phyloP scores from a whole-genome alignment of 2,329 filamentous ascomycete species.

The Diatrype stigma region DNA sequence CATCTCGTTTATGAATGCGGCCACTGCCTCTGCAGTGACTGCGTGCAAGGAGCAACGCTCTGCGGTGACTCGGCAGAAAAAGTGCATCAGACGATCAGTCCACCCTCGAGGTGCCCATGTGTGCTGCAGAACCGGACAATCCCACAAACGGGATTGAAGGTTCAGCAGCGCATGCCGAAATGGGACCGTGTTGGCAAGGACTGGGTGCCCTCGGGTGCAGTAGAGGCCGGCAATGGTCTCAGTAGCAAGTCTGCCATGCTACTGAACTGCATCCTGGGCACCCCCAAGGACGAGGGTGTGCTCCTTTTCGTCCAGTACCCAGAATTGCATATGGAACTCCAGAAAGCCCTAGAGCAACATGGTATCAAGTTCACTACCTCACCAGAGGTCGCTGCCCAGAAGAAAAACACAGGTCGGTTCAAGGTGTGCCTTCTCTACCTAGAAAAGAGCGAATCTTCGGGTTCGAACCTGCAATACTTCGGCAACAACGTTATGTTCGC shows the following conservation, averaged over 20 bases:
- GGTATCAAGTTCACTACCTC: conserved; percentile 10
- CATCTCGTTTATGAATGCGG: conserved; percentile 24
- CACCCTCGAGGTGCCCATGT: conserved; percentile 7
- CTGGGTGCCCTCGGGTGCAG: too few relatives aligned
- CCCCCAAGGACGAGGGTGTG: conserved; percentile 17
- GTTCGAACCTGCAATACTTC: conserved; percentile 34
- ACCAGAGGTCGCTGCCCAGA: conserved; percentile 14
- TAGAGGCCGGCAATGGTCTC: background rate
- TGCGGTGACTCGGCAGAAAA: conserved; percentile 13
- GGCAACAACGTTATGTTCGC: conserved; percentile 41
- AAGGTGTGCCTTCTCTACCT: conserved; percentile 35
- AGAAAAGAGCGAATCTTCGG: conserved; percentile 34
- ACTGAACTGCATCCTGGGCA: conserved; percentile 7
- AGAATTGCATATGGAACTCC: conserved; percentile 23
- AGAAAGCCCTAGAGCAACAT: conserved; percentile 9
- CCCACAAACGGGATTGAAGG: conserved; percentile 3
- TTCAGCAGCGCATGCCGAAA: background rate
- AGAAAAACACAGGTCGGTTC: background rate
- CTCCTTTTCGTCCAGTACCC: conserved; percentile 36
- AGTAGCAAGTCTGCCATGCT: conserved; percentile 23
- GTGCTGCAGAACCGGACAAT: conserved; percentile 5
- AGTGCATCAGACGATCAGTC: background rate
- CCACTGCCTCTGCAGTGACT: conserved; percentile 21
- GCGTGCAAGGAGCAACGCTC: background rate
- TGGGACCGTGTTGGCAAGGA: too few relatives aligned